phyloP scores from a whole-genome alignment of 2,329 filamentous ascomycete genomes.

The Cephalotrichum gorgonifer region DNA sequence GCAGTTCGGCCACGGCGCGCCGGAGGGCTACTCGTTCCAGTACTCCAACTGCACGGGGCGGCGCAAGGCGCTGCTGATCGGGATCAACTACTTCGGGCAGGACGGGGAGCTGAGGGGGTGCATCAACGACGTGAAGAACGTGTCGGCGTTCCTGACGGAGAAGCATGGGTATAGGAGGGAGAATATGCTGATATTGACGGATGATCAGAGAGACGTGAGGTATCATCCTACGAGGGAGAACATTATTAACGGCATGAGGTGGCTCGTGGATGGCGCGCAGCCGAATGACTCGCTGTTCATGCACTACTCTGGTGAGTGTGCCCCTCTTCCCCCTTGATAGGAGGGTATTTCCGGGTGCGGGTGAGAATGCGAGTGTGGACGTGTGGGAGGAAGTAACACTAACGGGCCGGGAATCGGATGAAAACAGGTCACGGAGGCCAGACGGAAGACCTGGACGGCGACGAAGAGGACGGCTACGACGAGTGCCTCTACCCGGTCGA shows the following conservation, averaged over 20 bases:
- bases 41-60: constrained; percentile 66
- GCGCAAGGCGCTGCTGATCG: constrained; percentile 65
- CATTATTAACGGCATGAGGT: constrained; percentile 64
- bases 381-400: too few relatives aligned
- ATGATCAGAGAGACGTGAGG: constrained; percentile 60
- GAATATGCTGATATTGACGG: constrained; percentile 71
- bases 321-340: too few relatives aligned
- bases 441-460: constrained; percentile 43
- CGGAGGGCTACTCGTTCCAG: constrained; percentile 59
- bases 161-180: constrained; percentile 62
- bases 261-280: constrained; percentile 60
- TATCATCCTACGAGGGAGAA: constrained; percentile 67
- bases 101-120: constrained; percentile 63
- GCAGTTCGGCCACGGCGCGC: constrained; percentile 58
- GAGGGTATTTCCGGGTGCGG: too few relatives aligned
- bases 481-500: constrained; percentile 51
- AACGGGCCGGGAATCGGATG: too few relatives aligned
- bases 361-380: too few relatives aligned
- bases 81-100: constrained; percentile 73
- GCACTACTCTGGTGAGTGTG: constrained; percentile 59
- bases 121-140: constrained; percentile 73
- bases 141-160: constrained; percentile 60
- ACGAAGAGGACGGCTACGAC: constrained; percentile 46
- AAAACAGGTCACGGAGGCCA: constrained; percentile 45
- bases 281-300: constrained; percentile 71